Evolutionary conservation across 768 basidiomycete species (phyloP).

Genomic region (Tricholoma furcatifolium): DNA sequence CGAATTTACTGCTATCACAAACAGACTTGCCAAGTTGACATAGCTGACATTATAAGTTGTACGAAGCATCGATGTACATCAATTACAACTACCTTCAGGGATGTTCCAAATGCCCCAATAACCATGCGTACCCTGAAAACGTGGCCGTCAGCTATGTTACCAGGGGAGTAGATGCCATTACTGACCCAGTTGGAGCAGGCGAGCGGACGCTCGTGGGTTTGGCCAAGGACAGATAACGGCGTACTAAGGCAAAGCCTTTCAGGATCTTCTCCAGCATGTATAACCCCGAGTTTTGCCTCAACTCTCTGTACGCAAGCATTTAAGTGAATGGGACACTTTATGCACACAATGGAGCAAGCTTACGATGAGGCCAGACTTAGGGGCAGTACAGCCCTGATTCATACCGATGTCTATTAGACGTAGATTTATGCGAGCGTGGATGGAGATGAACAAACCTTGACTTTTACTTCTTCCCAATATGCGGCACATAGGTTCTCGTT

Average conservation of each 20-base stretch:
- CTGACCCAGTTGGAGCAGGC: conserved; percentile 1
- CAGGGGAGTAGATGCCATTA: not conserved
- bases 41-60: no score
- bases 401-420: not conserved
- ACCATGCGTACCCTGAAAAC: conserved; percentile 1
- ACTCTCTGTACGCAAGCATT: not conserved
- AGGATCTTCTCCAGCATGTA: not conserved
- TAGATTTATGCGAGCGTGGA: no score
- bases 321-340: not conserved
- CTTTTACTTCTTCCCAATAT: not conserved
- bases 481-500: not conserved
- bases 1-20: no score
- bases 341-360: not conserved
- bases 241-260: not conserved
- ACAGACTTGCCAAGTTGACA: no score
- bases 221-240: not conserved
- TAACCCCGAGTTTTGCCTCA: not conserved
- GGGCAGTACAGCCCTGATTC: not conserved
- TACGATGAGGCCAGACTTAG: not conserved
- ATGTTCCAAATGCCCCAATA: conserved; percentile 16
- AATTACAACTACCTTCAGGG: conserved; percentile 8
- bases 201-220: not conserved
- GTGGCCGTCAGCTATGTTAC: no score
- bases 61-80: no score
- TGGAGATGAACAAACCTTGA: not conserved